A percentile compares a stretch with the other conserved stretches of the same genome.
Evolutionary conservation across 2,329 filamentous ascomycete genomes (phyloP).

Genomic region (Claviceps sp.): DNA sequence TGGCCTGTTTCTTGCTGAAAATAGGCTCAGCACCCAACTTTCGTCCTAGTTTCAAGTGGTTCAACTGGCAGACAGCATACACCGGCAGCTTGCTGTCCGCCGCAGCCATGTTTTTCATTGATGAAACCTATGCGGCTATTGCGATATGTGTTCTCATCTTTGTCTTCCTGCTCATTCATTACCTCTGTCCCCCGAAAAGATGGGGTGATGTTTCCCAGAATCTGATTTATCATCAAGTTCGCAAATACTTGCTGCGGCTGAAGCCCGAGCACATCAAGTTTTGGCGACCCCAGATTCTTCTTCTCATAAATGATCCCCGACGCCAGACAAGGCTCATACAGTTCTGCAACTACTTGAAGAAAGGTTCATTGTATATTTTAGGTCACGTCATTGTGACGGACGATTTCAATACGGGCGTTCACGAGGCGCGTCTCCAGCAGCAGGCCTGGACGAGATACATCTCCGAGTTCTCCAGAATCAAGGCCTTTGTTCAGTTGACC

Average conservation of each 20-base stretch:
- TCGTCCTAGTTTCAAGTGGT: slow-evolving; percentile 76
- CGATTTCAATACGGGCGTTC: slow-evolving; percentile 65
- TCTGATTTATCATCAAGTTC: slow-evolving; percentile 72
- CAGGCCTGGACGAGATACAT: slow-evolving; percentile 77
- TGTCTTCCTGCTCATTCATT: slow-evolving; percentile 78
- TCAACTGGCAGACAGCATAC: slow-evolving; percentile 73
- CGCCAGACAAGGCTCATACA: slow-evolving; percentile 72
- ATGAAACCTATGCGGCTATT: slow-evolving; percentile 63
- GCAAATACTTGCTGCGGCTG: slow-evolving; percentile 74
- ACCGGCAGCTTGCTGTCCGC: slow-evolving; percentile 63
- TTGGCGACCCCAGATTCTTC: slow-evolving; percentile 77
- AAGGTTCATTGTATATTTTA: slow-evolving; percentile 71
- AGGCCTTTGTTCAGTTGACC: slow-evolving; percentile 78
- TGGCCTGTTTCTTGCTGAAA: slow-evolving; percentile 77
- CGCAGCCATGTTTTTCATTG: slow-evolving; percentile 80
- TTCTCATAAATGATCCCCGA: slow-evolving; percentile 74
- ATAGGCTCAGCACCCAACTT: slow-evolving; percentile 84
- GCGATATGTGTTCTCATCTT: slow-evolving; percentile 61
- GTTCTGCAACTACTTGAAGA: slow-evolving; percentile 86
- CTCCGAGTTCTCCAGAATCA: slow-evolving; percentile 67
- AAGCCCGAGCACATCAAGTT: slow-evolving; percentile 86
- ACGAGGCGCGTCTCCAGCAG: slow-evolving; percentile 71
- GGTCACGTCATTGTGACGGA: slow-evolving; percentile 80
- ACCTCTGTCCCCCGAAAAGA: slow-evolving; percentile 69
- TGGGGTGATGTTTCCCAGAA: slow-evolving; percentile 89